Percentiles rank a stretch among this genome's conserved stretches.
Conservation (phyloP, 441 rosid genomes). For the Pelargonium myrrhifolium region DNA sequence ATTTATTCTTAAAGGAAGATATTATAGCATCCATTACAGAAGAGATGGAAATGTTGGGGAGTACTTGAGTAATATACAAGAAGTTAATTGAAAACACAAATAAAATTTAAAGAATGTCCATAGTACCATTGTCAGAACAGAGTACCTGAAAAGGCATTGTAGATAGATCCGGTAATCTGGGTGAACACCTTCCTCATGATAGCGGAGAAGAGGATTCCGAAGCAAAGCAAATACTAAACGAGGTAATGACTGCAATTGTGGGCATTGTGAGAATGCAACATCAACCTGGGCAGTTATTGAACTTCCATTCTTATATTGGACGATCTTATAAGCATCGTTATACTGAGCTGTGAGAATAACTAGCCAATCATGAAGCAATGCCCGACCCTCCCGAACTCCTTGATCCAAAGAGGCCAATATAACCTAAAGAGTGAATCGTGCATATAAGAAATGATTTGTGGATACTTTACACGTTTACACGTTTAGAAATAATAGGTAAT, state of each 20-base stretch:
- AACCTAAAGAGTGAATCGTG: constrained; percentile 37
- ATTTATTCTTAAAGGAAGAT: neutral
- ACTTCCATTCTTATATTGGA: constrained; percentile 55
- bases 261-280: constrained; percentile 82
- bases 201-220: constrained; percentile 82
- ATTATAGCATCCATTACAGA: neutral
- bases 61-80: no score
- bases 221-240: constrained; percentile 88
- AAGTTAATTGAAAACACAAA: no score
- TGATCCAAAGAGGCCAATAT: constrained; percentile 82
- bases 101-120: no score
- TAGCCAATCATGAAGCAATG: constrained; percentile 93
- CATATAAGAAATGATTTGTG: constrained; percentile 3
- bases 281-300: constrained; percentile 59
- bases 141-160: constrained; percentile 95
- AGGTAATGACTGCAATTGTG: constrained; percentile 76
- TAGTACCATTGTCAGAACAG: constrained; percentile 1
- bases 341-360: constrained; percentile 83
- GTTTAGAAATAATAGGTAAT: neutral
- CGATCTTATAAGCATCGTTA: constrained; percentile 62
- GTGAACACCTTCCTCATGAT: constrained; percentile 98
- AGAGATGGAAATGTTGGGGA: no score
- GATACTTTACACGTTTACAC: no score
- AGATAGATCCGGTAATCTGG: constrained; percentile 88
- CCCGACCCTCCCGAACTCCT: constrained; percentile 91